Conservation (phyloP, 768 basidiomycete genomes). For the Clathrus columnatus region DNA sequence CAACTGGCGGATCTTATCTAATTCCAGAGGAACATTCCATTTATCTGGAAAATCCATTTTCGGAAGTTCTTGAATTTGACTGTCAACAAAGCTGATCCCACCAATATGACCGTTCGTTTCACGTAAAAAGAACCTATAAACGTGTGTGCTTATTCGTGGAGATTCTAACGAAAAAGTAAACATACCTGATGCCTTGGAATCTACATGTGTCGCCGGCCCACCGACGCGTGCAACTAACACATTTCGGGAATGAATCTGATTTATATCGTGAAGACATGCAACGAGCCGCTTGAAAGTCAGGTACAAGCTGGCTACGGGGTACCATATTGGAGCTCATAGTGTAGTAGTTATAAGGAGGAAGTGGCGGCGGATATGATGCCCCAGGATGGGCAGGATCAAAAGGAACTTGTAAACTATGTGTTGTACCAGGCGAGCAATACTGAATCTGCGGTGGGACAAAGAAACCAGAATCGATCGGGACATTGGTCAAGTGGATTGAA, state of each 20-base stretch:
- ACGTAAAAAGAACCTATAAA: slow-evolving; percentile 48
- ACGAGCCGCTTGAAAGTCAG: slow-evolving; percentile 68
- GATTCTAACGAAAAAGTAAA: not conserved
- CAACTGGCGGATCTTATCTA: slow-evolving; percentile 42
- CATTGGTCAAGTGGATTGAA: not conserved
- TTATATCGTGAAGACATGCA: slow-evolving; percentile 81
- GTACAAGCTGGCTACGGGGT: slow-evolving; percentile 27
- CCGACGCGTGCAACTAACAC: slow-evolving; percentile 75
- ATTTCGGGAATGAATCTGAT: slow-evolving; percentile 64
- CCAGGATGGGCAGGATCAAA: slow-evolving; percentile 20
- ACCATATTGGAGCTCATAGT: not conserved
- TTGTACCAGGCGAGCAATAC: not conserved
- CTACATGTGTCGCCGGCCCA: slow-evolving; percentile 86
- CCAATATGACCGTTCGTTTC: slow-evolving; percentile 48
- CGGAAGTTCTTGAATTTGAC: slow-evolving; percentile 46
- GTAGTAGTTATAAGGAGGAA: not conserved
- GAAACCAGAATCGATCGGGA: slow-evolving; percentile 4
- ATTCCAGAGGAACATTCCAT: slow-evolving; percentile 57
- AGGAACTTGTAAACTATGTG: not conserved
- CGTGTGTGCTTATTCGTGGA: not conserved
- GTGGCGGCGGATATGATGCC: not conserved
- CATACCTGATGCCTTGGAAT: slow-evolving; percentile 65
- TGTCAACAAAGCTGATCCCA: slow-evolving; percentile 63
- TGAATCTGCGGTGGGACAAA: not conserved
- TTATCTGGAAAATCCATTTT: slow-evolving; percentile 52